Evolutionary conservation across 176 grass and related monocot genomes (phyloP).

Genomic region (Raddia guianensis): DNA sequence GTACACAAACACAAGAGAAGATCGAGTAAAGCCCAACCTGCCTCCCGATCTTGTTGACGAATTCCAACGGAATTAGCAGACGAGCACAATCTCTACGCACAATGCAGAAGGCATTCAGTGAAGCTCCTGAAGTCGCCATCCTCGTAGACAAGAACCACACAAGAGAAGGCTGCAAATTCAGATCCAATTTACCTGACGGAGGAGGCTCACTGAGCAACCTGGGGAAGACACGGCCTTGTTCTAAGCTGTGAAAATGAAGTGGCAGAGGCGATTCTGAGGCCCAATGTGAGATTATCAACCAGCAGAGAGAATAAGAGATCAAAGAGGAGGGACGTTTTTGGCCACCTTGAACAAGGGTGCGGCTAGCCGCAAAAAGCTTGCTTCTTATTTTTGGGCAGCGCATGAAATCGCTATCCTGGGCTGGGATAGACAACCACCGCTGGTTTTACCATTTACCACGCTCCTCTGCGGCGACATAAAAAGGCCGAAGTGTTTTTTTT

Average conservation of each 20-base stretch:
- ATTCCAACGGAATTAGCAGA: neutral
- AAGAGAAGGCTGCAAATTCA: constrained; percentile 48
- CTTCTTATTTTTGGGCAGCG: constrained; percentile 49
- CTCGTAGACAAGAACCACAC: neutral
- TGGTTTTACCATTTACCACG: neutral
- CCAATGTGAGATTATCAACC: neutral
- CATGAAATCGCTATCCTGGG: neutral
- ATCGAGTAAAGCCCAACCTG: constrained; percentile 29
- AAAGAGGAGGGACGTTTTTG: constrained; percentile 37
- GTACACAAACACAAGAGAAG: neutral
- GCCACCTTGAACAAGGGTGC: constrained; percentile 22
- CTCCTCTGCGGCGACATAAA: neutral
- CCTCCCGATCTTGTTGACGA: constrained; percentile 38
- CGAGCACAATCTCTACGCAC: neutral
- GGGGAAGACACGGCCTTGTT: constrained; percentile 4
- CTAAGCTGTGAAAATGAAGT: neutral
- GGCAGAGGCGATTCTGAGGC: neutral
- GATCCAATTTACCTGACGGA: constrained; percentile 46
- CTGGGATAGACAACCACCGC: neutral
- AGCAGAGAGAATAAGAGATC: neutral
- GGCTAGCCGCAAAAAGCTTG: constrained; percentile 31
- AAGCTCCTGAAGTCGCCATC: constrained; percentile 42
- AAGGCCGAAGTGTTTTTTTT: neutral
- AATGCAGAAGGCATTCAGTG: neutral
- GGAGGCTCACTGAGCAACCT: neutral